Evolutionary conservation across 2,329 filamentous ascomycete species (phyloP), one percentile per base, ranked within the genome.

Genomic region (Aspergillus alliaceus): DNA sequence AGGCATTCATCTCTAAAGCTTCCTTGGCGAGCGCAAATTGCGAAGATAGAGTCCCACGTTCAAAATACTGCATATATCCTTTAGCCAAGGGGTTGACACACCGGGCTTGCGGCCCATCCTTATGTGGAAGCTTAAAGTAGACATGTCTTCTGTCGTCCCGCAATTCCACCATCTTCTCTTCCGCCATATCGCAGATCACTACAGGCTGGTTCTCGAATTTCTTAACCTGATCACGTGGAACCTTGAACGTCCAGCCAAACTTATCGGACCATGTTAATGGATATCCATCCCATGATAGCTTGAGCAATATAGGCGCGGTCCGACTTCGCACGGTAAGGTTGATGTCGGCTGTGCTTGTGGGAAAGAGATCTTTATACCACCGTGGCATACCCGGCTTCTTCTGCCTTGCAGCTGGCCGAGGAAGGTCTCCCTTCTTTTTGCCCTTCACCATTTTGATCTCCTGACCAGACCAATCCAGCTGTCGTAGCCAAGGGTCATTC

Each of bases 1-100:
- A 96, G 0, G 95, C 92, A 66, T 99, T 99, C 95, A 99, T 99
- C 66, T 98, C 90, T 42, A 99, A 79, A 0, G 96, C 95, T 72
- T 96, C 92, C 69, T 96, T 98, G 0, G 95, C 95, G 67, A 97
- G 93, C 0, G 86, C 73, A 67, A 89, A 98, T 72, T 96, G 89
- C 0, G 93, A 98, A 0, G 91, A 90, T 3, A 99, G 79, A 0
- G 84, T 90, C 0, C 92, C 93, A 34, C 90, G 90, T 67, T 99
- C 95, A 67, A 99, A 98, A 72, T 96, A 97, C 51, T 86, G 75
- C 56, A 96, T 79, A 66, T 98, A 99, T 11, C 90, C 85, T 75
- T 99, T 99, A 7, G 95, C 92, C 72, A 99, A 83, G 0, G 95
- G 95, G 61, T 87, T 96, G 1, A 84, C 85, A 73, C 95, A 98